These are phyloP conservation scores for Penicillium canariense DNA, from an alignment of 495 filamentous ascomycete species.

Conservation along the genomic window DNA sequence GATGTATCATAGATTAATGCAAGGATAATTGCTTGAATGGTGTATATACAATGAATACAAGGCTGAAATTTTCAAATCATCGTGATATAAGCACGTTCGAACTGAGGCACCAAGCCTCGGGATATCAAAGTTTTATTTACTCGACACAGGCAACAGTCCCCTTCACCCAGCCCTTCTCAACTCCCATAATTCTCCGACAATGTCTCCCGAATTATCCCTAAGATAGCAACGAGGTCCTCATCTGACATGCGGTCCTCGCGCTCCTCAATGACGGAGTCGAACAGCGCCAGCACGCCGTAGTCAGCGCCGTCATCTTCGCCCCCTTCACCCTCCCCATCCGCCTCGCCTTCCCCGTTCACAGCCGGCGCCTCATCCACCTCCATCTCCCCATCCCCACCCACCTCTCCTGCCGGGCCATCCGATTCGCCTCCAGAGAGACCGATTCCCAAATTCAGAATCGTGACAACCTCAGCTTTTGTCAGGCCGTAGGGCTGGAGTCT, in stretches of 20 bases:
- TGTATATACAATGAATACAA: background rate
- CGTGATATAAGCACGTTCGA: background rate
- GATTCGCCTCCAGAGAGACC: conserved; percentile 20
- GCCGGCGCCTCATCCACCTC: conserved; percentile 20
- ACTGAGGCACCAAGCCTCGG: background rate
- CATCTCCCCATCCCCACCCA: conserved; percentile 22
- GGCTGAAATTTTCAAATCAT: background rate
- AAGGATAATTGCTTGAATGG: background rate
- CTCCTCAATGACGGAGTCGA: conserved; percentile 47
- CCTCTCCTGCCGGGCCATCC: conserved; percentile 12
- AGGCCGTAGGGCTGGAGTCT: conserved; percentile 47
- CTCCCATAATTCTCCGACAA: conserved; percentile 24
- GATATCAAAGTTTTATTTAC: conserved; percentile 1
- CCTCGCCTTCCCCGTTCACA: conserved; percentile 10
- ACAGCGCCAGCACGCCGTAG: conserved; percentile 38
- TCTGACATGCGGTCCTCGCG: conserved; percentile 38
- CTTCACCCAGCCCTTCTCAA: conserved; percentile 8
- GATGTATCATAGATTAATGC: conserved; percentile 2
- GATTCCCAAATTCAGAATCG: conserved; percentile 60
- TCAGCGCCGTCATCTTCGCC: conserved; percentile 31
- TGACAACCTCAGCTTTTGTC: conserved; percentile 62
- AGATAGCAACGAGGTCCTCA: conserved; percentile 35
- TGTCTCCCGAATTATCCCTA: conserved; percentile 38
- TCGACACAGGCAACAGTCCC: background rate
- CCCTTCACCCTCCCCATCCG: conserved; percentile 22